Evolutionary conservation across 2,329 filamentous ascomycete genomes (phyloP).

Genomic region (Paramyrothecium sp.): DNA sequence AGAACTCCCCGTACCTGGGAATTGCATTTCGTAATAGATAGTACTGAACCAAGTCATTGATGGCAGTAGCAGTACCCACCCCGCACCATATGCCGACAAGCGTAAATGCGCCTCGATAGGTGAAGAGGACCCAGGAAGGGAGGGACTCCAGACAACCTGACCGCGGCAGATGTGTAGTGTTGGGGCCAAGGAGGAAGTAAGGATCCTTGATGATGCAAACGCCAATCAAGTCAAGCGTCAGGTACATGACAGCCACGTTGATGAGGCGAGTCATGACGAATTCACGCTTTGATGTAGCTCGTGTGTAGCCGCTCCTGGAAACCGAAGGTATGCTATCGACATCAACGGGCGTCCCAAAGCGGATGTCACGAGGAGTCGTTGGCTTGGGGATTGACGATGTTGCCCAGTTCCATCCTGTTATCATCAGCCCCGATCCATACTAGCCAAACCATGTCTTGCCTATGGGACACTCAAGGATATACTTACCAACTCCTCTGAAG

Average conservation of each 20-base stretch:
- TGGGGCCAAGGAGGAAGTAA: constrained; percentile 64
- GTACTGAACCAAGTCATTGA: constrained; percentile 58
- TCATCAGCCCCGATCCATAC: background rate
- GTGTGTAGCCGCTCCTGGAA: constrained; percentile 45
- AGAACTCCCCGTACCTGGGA: constrained; percentile 48
- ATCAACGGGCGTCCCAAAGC: constrained; percentile 33
- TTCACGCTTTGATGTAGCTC: constrained; percentile 36
- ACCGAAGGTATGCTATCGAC: constrained; percentile 38
- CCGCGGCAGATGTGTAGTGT: constrained; percentile 23
- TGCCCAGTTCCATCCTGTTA: constrained; percentile 57
- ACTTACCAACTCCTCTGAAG: constrained; percentile 51
- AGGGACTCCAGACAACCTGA: constrained; percentile 34
- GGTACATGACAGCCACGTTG: constrained; percentile 54
- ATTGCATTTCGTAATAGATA: constrained; percentile 49
- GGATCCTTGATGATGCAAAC: constrained; percentile 71
- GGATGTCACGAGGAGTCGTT: constrained; percentile 29
- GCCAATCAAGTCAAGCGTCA: constrained; percentile 69
- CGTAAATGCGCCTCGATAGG: constrained; percentile 57
- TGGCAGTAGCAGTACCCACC: constrained; percentile 58
- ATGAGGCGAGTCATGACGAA: constrained; percentile 45
- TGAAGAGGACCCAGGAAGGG: constrained; percentile 43
- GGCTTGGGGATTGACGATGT: constrained; percentile 50
- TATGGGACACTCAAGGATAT: background rate
- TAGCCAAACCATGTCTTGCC: background rate
- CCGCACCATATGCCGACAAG: constrained; percentile 57